phyloP scores from a whole-genome alignment of 768 basidiomycete species.

The Coprinopsis marcescibilis region DNA sequence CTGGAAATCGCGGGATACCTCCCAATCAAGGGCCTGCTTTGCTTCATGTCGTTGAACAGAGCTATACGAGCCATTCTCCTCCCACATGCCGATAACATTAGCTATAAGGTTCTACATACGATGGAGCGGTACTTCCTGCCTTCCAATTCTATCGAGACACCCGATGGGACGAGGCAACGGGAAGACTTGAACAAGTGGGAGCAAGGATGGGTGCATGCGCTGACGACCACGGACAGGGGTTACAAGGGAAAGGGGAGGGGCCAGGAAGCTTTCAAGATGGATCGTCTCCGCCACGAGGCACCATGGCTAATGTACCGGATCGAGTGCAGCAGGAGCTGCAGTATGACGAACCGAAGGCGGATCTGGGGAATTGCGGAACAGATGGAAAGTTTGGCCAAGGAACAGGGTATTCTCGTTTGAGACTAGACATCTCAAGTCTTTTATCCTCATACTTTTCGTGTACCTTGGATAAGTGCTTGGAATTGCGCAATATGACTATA shows the following conservation, averaged over 20 bases:
- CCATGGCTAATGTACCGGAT: slow-evolving; percentile 6
- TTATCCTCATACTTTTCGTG: too few relatives aligned
- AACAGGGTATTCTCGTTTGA: neutral
- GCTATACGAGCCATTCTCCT: neutral
- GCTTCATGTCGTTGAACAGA: neutral
- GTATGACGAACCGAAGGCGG: slow-evolving; percentile 15
- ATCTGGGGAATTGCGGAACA: slow-evolving; percentile 13
- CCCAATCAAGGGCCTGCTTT: neutral
- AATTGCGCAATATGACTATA: too few relatives aligned
- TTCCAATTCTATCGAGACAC: neutral
- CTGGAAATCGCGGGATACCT: neutral
- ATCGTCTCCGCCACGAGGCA: neutral
- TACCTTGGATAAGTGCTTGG: too few relatives aligned
- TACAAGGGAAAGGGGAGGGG: too few relatives aligned
- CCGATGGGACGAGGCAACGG: neutral
- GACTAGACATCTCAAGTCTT: too few relatives aligned
- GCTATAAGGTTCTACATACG: neutral
- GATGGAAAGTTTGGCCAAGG: neutral
- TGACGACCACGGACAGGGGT: too few relatives aligned
- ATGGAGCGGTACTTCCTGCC: slow-evolving; percentile 3
- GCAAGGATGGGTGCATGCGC: neutral
- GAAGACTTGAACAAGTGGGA: slow-evolving; percentile 4
- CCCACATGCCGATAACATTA: neutral
- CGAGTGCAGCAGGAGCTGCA: slow-evolving; percentile 7
- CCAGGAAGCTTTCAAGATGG: neutral